phyloP scores from a whole-genome alignment of 306 rosid species.

The Senna tora region DNA sequence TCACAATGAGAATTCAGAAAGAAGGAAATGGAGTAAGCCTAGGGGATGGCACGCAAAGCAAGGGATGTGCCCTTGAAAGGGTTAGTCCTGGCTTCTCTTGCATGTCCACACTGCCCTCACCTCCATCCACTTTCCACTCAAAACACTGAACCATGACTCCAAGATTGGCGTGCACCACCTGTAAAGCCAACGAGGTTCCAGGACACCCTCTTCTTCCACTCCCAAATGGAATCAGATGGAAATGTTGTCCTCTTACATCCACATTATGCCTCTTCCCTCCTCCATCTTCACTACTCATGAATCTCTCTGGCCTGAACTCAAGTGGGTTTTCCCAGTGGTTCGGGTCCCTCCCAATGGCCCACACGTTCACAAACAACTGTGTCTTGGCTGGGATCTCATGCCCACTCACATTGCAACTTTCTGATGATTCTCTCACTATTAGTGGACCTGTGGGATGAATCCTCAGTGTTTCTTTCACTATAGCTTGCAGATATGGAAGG shows the following conservation, averaged over 20 bases:
- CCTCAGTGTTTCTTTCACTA: slow-evolving; percentile 83
- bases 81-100: slow-evolving; percentile 68
- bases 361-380: slow-evolving; percentile 64
- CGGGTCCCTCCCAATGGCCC: slow-evolving; percentile 87
- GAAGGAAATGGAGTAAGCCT: slow-evolving; percentile 54
- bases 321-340: slow-evolving; percentile 72
- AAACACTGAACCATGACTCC: slow-evolving; percentile 83
- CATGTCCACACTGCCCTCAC: slow-evolving; percentile 50
- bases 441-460: slow-evolving; percentile 85
- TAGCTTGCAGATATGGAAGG: slow-evolving; percentile 75
- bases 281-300: slow-evolving; percentile 43
- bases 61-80: slow-evolving; percentile 65
- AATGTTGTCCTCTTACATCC: slow-evolving; percentile 80
- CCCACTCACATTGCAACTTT: slow-evolving; percentile 49
- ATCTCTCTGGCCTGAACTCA: slow-evolving; percentile 77
- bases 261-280: slow-evolving; percentile 43
- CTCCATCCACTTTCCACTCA: slow-evolving; percentile 62
- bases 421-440: slow-evolving; percentile 60
- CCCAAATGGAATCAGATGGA: slow-evolving; percentile 77
- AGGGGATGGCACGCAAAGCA: slow-evolving; percentile 55
- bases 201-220: slow-evolving; percentile 91
- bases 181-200: slow-evolving; percentile 76
- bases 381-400: slow-evolving; percentile 74
- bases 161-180: slow-evolving; percentile 58
- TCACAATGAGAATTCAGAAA: neutral